Evolutionary conservation across 23 red algal species (phyloP).

Genomic region (Gracilariopsis chorda): DNA sequence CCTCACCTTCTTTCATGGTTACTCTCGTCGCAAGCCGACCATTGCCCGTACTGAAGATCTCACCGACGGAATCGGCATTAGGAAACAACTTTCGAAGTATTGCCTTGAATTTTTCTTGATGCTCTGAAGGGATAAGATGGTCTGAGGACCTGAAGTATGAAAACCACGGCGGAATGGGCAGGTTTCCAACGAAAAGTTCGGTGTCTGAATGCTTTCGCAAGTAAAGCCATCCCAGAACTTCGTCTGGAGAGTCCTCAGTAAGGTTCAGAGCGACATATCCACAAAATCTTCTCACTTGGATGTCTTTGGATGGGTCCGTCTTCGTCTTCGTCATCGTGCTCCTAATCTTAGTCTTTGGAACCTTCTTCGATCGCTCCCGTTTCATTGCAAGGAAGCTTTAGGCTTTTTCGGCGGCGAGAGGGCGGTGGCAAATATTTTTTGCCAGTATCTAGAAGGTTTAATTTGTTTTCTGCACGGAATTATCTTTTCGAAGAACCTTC

Average conservation of each 20-base stretch:
- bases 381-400: no score
- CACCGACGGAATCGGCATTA: background rate
- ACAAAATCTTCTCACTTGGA: background rate
- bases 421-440: no score
- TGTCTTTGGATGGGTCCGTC: no score
- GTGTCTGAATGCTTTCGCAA: slow-evolving; percentile 22
- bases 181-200: slow-evolving; percentile 45
- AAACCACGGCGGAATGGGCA: slow-evolving; percentile 43
- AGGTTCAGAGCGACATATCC: slow-evolving; percentile 10
- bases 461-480: no score
- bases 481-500: no score
- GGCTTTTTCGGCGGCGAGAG: no score
- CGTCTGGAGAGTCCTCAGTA: background rate
- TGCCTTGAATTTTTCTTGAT: slow-evolving; percentile 9
- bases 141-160: background rate
- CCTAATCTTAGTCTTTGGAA: background rate
- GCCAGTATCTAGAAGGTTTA: no score
- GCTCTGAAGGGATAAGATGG: background rate
- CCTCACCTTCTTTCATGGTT: slow-evolving; percentile 2
- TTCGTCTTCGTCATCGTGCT: background rate
- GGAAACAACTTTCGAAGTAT: slow-evolving; percentile 25
- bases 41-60: slow-evolving; percentile 49
- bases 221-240: slow-evolving; percentile 43
- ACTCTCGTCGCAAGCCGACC: slow-evolving; percentile 40
- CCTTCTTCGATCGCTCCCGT: no score